These are phyloP conservation scores for Claviceps humidiphila DNA, from an alignment of 2,329 filamentous ascomycete species.

Conservation along the genomic window DNA sequence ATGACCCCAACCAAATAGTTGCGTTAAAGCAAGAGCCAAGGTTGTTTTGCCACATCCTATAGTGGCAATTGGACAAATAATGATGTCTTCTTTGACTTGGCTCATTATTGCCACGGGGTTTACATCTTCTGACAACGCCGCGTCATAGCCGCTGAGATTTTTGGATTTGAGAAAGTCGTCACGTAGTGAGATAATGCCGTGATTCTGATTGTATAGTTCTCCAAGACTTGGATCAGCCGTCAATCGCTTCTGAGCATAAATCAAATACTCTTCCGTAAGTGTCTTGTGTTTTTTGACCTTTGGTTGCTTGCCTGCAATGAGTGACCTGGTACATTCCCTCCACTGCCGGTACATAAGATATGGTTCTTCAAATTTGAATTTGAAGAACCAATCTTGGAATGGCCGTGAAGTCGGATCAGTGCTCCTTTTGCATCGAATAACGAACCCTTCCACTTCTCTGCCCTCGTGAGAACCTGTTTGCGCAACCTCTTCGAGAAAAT, in stretches of 20 bases:
- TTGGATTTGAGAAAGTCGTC: slow-evolving; percentile 77
- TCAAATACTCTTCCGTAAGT: slow-evolving; percentile 84
- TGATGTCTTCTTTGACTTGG: slow-evolving; percentile 52
- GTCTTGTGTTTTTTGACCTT: slow-evolving; percentile 74
- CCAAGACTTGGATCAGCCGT: slow-evolving; percentile 53
- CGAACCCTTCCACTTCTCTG: slow-evolving; percentile 91
- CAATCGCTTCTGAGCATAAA: slow-evolving; percentile 65
- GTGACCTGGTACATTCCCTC: slow-evolving; percentile 87
- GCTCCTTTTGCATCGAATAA: slow-evolving; percentile 72
- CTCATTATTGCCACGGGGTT: slow-evolving; percentile 30
- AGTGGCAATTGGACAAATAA: slow-evolving; percentile 84
- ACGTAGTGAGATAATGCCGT: slow-evolving; percentile 85
- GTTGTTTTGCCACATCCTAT: slow-evolving; percentile 97
- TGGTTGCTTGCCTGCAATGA: slow-evolving; percentile 64
- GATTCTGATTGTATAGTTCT: slow-evolving; percentile 68
- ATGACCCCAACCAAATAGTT: slow-evolving; percentile 84
- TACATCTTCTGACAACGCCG: slow-evolving; percentile 59
- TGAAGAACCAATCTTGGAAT: slow-evolving; percentile 97
- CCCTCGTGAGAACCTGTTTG: slow-evolving; percentile 84
- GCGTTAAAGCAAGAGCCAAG: slow-evolving; percentile 63
- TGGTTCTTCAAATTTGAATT: slow-evolving; percentile 98
- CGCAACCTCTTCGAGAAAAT: slow-evolving; percentile 71
- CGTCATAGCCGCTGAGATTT: slow-evolving; percentile 77
- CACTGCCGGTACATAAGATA: slow-evolving; percentile 98
- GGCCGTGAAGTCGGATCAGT: slow-evolving; percentile 34